phyloP scores from a whole-genome alignment of 345 rosid genomes.

The Boechera stricta region DNA sequence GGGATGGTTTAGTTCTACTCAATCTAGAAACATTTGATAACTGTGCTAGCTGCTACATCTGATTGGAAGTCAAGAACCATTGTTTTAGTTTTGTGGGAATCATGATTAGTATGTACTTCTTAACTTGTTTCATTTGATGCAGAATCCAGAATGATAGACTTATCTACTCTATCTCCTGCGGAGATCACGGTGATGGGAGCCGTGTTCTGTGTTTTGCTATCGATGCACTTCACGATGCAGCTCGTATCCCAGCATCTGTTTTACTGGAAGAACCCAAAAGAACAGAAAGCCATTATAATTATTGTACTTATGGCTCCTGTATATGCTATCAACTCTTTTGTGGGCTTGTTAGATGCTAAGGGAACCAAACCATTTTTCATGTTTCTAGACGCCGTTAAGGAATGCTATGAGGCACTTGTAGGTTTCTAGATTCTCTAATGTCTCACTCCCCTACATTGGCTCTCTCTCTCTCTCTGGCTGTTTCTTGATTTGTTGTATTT shows the following conservation, averaged over 20 bases:
- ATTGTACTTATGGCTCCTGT: conserved; percentile 92
- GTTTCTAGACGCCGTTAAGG: conserved; percentile 76
- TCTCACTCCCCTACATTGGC: neutral
- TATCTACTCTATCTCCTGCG: conserved; percentile 45
- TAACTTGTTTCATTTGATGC: conserved; percentile 10
- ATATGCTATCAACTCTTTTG: conserved; percentile 71
- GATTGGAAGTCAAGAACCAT: conserved; percentile 4
- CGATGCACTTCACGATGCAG: conserved; percentile 85
- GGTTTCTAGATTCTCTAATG: conserved; percentile 36
- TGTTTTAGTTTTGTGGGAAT: neutral
- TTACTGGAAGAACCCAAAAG: conserved; percentile 94
- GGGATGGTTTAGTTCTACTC: neutral
- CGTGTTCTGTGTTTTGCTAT: conserved; percentile 58
- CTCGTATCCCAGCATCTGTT: conserved; percentile 82
- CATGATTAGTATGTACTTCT: neutral
- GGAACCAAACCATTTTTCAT: conserved; percentile 84
- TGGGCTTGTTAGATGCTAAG: conserved; percentile 74
- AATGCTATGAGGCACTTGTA: conserved; percentile 93
- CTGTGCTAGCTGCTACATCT: neutral
- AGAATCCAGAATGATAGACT: conserved; percentile 37
- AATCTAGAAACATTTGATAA: neutral
- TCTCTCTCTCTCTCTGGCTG: neutral
- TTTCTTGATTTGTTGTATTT: conserved; percentile 31
- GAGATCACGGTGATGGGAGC: conserved; percentile 44
- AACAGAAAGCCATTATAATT: conserved; percentile 83